These are phyloP conservation scores for Hippophae gyantsensis DNA, from an alignment of 306 rosid species.

Conservation along the genomic window DNA sequence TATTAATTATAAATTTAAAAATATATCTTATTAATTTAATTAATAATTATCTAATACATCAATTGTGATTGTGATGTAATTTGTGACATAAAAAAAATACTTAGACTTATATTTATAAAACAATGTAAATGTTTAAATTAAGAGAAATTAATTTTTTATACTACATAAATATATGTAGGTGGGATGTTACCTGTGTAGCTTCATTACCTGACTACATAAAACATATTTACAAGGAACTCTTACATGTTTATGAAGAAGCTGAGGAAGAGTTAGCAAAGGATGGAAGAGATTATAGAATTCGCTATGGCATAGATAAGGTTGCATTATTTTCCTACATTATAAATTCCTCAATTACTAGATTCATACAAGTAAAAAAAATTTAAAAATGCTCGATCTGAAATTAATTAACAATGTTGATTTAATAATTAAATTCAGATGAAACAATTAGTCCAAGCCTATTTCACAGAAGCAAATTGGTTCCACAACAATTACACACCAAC, in stretches of 20 bases:
- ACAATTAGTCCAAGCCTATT: constrained; percentile 14
- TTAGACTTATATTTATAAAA: too few relatives aligned
- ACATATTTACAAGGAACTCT: neutral
- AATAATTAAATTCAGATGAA: constrained; percentile 11
- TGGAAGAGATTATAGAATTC: constrained; percentile 5
- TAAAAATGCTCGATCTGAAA: too few relatives aligned
- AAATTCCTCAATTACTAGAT: neutral
- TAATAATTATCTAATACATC: too few relatives aligned
- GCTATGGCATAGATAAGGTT: constrained; percentile 10
- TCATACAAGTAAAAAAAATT: neutral
- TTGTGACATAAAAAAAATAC: too few relatives aligned
- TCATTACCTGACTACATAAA: constrained; percentile 16
- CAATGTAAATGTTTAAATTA: too few relatives aligned
- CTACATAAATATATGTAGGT: neutral
- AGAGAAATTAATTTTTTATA: neutral
- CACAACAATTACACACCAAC: constrained; percentile 24
- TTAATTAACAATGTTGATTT: too few relatives aligned
- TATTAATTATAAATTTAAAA: too few relatives aligned
- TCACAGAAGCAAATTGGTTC: constrained; percentile 30
- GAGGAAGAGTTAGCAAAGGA: constrained; percentile 1
- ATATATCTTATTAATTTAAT: too few relatives aligned
- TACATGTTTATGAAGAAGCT: constrained; percentile 16
- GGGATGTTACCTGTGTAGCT: constrained; percentile 9
- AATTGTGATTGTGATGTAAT: too few relatives aligned
- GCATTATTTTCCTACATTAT: too few relatives aligned